Percentiles rank a stretch among this genome's conserved stretches.
Conservation (phyloP, 768 basidiomycete genomes). For the Astraeus odoratus region DNA sequence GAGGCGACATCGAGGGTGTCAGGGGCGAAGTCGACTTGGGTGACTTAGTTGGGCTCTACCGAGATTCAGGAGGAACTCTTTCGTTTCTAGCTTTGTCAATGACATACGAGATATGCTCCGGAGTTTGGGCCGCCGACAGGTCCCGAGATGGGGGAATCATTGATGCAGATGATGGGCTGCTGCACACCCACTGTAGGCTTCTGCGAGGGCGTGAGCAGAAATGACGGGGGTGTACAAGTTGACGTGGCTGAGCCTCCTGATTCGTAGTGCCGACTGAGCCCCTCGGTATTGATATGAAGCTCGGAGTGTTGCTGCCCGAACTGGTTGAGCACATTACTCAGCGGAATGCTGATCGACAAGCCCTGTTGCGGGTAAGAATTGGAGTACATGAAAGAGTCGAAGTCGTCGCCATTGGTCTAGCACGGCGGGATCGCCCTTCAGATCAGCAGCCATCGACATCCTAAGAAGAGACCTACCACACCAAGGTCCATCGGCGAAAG, state of each 20-base stretch:
- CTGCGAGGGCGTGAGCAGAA: neutral
- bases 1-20: neutral
- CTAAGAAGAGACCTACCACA: too few species aligned
- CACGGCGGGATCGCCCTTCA: too few species aligned
- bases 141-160: neutral
- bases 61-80: neutral
- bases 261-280: slow-evolving; percentile 3
- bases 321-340: neutral
- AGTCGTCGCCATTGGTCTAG: too few species aligned
- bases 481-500: too few species aligned
- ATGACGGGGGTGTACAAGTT: neutral
- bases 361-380: too few species aligned
- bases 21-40: neutral
- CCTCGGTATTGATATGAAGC: slow-evolving; percentile 16
- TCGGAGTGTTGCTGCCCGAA: slow-evolving; percentile 7
- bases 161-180: neutral
- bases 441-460: too few species aligned
- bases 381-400: too few species aligned
- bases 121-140: neutral
- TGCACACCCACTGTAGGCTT: neutral
- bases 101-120: neutral
- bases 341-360: neutral
- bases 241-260: neutral
- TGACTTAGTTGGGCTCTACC: neutral
- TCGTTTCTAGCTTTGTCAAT: too few species aligned